Percentiles rank a stretch among this genome's conserved stretches.
Conservation (phyloP, 768 basidiomycete genomes). For the Agaricus subrufescens region DNA sequence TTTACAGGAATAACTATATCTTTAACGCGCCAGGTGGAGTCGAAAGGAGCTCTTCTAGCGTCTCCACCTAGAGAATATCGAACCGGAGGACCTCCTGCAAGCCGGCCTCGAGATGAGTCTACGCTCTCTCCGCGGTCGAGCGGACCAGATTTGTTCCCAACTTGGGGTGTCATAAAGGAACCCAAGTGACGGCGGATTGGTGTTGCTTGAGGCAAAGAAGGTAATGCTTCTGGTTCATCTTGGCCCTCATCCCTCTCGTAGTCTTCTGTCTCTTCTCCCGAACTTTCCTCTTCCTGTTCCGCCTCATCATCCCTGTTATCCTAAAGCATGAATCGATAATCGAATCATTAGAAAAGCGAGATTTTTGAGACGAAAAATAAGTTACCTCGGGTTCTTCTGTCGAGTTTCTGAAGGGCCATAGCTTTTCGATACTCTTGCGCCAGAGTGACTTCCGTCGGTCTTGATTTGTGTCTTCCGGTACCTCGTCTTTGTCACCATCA, state of each 20-base stretch:
- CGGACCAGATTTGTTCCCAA: constrained; percentile 11
- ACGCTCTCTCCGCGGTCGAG: constrained; percentile 13
- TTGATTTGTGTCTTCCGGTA: constrained; percentile 21
- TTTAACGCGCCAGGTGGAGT: constrained; percentile 51
- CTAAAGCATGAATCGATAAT: constrained; percentile 1
- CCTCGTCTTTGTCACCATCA: constrained; percentile 16
- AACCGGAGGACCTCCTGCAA: constrained; percentile 13
- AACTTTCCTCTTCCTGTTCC: constrained; percentile 10
- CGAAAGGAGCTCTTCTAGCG: constrained; percentile 41
- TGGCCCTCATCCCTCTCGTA: constrained; percentile 18
- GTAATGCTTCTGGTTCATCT: constrained; percentile 13
- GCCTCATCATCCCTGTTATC: constrained; percentile 10
- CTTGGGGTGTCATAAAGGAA: constrained; percentile 60
- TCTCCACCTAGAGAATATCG: constrained; percentile 44
- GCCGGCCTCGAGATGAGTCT: constrained; percentile 6
- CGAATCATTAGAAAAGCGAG: neutral
- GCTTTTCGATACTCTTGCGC: constrained; percentile 38
- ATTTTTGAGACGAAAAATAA: neutral
- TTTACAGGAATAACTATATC: constrained; percentile 45
- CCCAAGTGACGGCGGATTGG: constrained; percentile 27
- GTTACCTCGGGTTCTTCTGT: constrained; percentile 18
- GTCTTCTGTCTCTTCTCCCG: constrained; percentile 17
- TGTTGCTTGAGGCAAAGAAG: constrained; percentile 19
- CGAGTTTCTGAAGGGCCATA: constrained; percentile 35
- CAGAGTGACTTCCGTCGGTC: constrained; percentile 29